phyloP scores from a whole-genome alignment of 192 early-diverging fungal species.

The Glomus cerebriforme region DNA sequence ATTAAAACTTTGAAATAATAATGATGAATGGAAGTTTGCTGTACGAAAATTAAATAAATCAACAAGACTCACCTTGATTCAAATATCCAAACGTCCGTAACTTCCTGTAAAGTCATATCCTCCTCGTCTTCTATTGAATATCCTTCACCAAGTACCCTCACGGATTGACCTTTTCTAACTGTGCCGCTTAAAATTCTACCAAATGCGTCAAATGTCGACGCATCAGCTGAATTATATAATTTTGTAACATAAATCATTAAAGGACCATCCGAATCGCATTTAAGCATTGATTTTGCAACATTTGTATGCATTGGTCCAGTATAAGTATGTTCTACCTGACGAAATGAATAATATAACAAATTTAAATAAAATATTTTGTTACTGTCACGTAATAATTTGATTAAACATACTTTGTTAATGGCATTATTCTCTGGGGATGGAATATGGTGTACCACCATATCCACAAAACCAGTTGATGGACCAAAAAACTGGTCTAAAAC shows the following conservation, averaged over 20 bases:
- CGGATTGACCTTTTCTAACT: constrained; percentile 70
- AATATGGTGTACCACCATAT: constrained; percentile 82
- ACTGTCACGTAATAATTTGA: background rate
- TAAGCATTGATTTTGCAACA: constrained; percentile 68
- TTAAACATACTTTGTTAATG: constrained; percentile 40
- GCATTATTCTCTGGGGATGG: constrained; percentile 84
- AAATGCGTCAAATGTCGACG: constrained; percentile 84
- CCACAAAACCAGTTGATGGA: constrained; percentile 80
- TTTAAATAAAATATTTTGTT: background rate
- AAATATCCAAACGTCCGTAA: constrained; percentile 73
- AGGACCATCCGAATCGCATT: constrained; percentile 86
- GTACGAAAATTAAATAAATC: background rate
- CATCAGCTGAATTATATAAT: constrained; percentile 85
- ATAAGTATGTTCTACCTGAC: constrained; percentile 57
- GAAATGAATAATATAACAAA: background rate
- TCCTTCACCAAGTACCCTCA: constrained; percentile 91
- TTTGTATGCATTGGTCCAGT: constrained; percentile 61
- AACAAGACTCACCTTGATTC: constrained; percentile 67
- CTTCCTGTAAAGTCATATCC: constrained; percentile 86
- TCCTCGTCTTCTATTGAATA: constrained; percentile 94
- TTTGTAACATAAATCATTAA: constrained; percentile 93
- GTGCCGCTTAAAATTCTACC: constrained; percentile 96
- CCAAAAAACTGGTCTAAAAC: constrained; percentile 94
- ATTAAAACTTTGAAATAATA: background rate
- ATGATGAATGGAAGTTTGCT: background rate